Evolutionary conservation across 805 yeast species (phyloP), one percentile per base, ranked within the genome.

Genomic region (Cyberlindnera saturnus): DNA sequence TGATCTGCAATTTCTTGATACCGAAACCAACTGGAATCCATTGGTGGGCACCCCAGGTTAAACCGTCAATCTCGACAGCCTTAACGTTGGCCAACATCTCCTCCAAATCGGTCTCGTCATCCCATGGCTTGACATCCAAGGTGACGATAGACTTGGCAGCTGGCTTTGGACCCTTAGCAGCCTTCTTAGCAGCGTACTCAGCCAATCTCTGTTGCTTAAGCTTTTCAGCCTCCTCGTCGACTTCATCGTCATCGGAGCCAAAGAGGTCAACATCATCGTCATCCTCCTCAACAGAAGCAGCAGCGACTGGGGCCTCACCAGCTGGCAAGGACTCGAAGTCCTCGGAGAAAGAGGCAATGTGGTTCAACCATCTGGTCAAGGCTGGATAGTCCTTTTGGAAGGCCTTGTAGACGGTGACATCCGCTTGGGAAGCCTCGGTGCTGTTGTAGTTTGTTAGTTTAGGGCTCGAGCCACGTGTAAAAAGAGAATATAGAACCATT

Each of bases 71-170:
- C 68, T 81, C 86, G 61, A 91, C 71, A 60, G 77, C 65, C 81
- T 88, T 90, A 65, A 89, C 96, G 72, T 81, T 79, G 52, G 84
- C 90, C 59, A 87, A 71, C 74, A 93, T 67, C 71, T 82, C 83
- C 52, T 93, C 95, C 67, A 93, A 78, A 67, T 91, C 83, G 60
- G 99, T 93, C 80, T 93, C 98, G 66, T 93, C 99, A 73, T 93
- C 99, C 99, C 99, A 93, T 75, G 97, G 98, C 83, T 93, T 93
- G 62, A 93, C 95, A 62, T 93, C 99, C 62, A 93, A 66, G 64
- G 99, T 91, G 65, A 93, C 96, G 59, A 89, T 75, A 50, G 97
- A 87, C 80, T 93, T 93, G 66, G 99, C 97, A 72, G 96, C 96
- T 64, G 98, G 89, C 81, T 89, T 89, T 63, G 98, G 88, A 68